Evolutionary conservation across 306 rosid genomes (phyloP).

Genomic region (Lathyrus oleraceus): DNA sequence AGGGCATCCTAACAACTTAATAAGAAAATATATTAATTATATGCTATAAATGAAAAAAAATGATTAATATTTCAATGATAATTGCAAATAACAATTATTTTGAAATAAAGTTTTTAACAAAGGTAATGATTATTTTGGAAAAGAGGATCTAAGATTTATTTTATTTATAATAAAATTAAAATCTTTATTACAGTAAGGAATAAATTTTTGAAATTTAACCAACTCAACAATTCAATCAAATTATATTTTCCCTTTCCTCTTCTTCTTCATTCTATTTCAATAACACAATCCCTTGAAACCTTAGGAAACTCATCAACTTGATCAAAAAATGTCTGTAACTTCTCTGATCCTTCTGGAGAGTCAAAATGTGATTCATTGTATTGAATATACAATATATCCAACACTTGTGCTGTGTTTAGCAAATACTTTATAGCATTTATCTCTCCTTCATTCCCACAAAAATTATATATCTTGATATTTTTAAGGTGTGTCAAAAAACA

Average conservation of each 20-base stretch:
- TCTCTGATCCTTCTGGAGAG: background rate
- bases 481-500: conserved; percentile 7
- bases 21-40: too few species aligned
- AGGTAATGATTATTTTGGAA: too few species aligned
- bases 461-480: background rate
- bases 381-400: background rate
- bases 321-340: background rate
- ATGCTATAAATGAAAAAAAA: too few species aligned
- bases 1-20: too few species aligned
- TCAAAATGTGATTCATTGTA: background rate
- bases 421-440: conserved; percentile 17
- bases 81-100: too few species aligned
- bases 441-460: conserved; percentile 7
- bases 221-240: background rate
- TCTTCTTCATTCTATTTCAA: background rate
- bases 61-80: too few species aligned
- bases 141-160: too few species aligned
- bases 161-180: too few species aligned
- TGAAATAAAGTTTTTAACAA: too few species aligned
- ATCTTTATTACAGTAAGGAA: too few species aligned
- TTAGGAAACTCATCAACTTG: background rate
- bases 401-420: background rate
- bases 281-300: background rate
- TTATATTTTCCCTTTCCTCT: background rate
- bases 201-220: too few species aligned